phyloP scores from a whole-genome alignment of 768 basidiomycete genomes.

The Dioszegia crocea region DNA sequence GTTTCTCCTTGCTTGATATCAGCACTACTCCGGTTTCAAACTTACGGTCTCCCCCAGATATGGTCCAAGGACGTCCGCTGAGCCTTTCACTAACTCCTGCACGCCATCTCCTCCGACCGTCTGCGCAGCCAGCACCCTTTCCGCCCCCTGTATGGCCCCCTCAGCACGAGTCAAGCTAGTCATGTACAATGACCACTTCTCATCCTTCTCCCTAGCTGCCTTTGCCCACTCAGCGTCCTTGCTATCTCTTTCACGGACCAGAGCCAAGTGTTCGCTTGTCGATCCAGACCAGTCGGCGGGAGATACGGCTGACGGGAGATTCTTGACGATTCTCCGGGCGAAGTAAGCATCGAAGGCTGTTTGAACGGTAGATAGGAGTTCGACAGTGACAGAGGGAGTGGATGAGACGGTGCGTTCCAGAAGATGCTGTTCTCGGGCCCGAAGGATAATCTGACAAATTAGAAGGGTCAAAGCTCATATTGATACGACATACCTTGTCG shows the following conservation, averaged over 20 bases:
- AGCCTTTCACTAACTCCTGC: constrained; percentile 60
- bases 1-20: constrained; percentile 65
- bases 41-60: constrained; percentile 37
- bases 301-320: constrained; percentile 60
- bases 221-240: constrained; percentile 62
- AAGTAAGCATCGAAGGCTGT: constrained; percentile 64
- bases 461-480: not conserved
- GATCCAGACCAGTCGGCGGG: not conserved
- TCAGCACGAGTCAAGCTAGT: constrained; percentile 62
- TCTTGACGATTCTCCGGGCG: constrained; percentile 61
- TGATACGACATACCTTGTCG: constrained; percentile 69
- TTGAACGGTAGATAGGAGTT: constrained; percentile 59
- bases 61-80: constrained; percentile 69
- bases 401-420: constrained; percentile 45
- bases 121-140: constrained; percentile 53
- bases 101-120: constrained; percentile 35
- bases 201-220: constrained; percentile 70
- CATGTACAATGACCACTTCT: constrained; percentile 90
- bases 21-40: not conserved
- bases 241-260: constrained; percentile 55
- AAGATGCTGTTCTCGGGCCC: constrained; percentile 64
- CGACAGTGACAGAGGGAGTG: constrained; percentile 54
- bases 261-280: constrained; percentile 56
- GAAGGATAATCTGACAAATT: constrained; percentile 72
- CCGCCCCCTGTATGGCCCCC: constrained; percentile 59